Evolutionary conservation across 129 eudicot species (phyloP).

Genomic region (Artemisia argyi): DNA sequence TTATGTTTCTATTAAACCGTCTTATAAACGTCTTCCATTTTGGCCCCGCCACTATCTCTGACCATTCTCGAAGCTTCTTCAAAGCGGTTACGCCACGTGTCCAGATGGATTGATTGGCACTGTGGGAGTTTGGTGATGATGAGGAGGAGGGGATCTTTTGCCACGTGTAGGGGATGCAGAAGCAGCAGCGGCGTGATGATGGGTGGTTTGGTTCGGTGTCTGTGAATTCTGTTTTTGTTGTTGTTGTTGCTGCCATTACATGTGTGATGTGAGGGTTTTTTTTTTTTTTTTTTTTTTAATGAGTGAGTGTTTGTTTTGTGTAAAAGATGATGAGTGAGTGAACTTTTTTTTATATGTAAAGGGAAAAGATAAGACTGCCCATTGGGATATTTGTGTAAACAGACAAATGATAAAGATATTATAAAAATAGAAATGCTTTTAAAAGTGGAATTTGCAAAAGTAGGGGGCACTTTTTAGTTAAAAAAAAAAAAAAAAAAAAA

Average conservation of each 20-base stretch:
- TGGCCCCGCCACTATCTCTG: slow-evolving; percentile 30
- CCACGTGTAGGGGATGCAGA: slow-evolving; percentile 28
- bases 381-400: not conserved
- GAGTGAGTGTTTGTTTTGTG: slow-evolving; percentile 7
- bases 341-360: not conserved
- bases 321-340: not conserved
- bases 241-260: slow-evolving; percentile 6
- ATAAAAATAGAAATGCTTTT: not conserved
- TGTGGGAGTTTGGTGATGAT: not conserved
- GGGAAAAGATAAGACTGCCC: not conserved
- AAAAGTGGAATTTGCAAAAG: no score
- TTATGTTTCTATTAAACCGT: slow-evolving; percentile 14
- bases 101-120: not conserved
- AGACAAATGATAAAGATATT: not conserved
- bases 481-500: no score
- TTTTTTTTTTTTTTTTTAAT: no score
- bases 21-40: slow-evolving; percentile 27
- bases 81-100: slow-evolving; percentile 22
- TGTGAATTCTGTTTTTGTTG: not conserved
- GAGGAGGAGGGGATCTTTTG: slow-evolving; percentile 8
- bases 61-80: slow-evolving; percentile 27
- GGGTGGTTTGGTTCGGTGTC: slow-evolving; percentile 1
- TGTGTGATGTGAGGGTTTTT: not conserved
- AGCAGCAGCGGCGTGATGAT: slow-evolving; percentile 13
- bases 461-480: no score